Conservation (phyloP, 805 yeast species). For the Candida ovalis region DNA sequence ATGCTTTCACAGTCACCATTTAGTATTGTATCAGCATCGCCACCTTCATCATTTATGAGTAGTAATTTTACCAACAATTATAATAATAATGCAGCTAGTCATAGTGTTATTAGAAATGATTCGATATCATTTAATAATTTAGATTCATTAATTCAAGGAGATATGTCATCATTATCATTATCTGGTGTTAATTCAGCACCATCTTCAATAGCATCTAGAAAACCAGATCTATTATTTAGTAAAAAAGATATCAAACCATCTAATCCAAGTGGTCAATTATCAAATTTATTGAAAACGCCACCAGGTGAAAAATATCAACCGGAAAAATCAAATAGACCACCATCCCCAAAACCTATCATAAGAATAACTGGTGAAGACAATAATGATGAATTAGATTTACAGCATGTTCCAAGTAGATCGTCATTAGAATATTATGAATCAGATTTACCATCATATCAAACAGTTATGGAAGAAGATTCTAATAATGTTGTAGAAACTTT, state of each 20-base stretch:
- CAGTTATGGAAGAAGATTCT: slow-evolving; percentile 23
- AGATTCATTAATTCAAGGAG: slow-evolving; percentile 19
- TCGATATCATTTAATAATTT: slow-evolving; percentile 20
- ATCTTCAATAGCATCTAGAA: not conserved
- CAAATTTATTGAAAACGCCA: not conserved
- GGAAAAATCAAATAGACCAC: not conserved
- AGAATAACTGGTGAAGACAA: not conserved
- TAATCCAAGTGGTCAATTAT: not conserved
- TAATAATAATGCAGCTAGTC: not conserved
- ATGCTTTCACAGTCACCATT: slow-evolving; percentile 36
- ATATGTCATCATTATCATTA: slow-evolving; percentile 3
- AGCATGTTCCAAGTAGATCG: slow-evolving; percentile 24
- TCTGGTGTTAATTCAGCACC: not conserved
- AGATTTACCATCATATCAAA: slow-evolving; percentile 27
- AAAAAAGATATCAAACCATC: not conserved
- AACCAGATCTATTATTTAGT: not conserved
- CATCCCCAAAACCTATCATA: not conserved
- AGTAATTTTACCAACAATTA: not conserved
- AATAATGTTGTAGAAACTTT: slow-evolving; percentile 17
- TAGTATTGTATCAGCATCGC: slow-evolving; percentile 28
- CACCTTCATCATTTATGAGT: slow-evolving; percentile 15
- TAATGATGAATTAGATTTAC: not conserved
- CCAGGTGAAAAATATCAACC: not conserved
- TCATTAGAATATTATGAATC: slow-evolving; percentile 21
- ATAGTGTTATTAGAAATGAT: slow-evolving; percentile 5